A percentile compares a stretch with the other conserved stretches of the same genome.
phyloP scores from a whole-genome alignment of 2,329 filamentous ascomycete genomes.

The Aotearoamyces nothofagi region DNA sequence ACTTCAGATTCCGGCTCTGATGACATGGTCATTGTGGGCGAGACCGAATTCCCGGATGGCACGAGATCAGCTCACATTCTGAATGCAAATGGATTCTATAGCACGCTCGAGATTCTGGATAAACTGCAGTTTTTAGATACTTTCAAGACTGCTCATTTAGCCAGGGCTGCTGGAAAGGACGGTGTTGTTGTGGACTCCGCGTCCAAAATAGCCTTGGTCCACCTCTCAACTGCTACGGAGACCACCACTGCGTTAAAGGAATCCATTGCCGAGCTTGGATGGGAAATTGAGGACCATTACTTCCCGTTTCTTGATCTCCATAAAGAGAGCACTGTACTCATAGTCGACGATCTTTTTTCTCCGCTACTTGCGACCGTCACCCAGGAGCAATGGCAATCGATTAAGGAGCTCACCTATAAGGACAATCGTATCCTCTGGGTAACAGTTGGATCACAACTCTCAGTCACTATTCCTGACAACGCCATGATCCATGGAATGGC shows the following conservation, averaged over 20 bases:
- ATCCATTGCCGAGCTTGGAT: no score
- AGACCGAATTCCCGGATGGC: background rate
- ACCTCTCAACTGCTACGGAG: no score
- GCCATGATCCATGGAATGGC: conserved; percentile 5
- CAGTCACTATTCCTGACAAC: conserved; percentile 2
- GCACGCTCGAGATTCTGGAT: background rate
- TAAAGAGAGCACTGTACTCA: conserved; percentile 5
- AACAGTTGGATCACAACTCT: conserved; percentile 3
- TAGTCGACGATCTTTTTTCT: conserved; percentile 7
- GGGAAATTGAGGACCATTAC: no score
- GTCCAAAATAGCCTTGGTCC: no score
- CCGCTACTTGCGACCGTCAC: conserved; percentile 3
- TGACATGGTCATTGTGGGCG: background rate
- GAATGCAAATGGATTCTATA: background rate
- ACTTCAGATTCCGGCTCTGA: background rate
- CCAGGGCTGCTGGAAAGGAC: no score
- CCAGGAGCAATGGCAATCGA: conserved; percentile 5
- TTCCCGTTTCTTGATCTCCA: no score
- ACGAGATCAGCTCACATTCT: background rate
- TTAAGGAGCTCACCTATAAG: conserved; percentile 4
- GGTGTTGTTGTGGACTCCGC: no score
- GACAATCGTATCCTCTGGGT: conserved; percentile 5
- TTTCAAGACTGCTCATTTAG: no score
- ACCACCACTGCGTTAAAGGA: no score
- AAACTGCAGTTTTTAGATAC: no score